Base-by-base conservation (phyloP, 2,329 filamentous ascomycete species). In the Apiospora aurea region DNA sequence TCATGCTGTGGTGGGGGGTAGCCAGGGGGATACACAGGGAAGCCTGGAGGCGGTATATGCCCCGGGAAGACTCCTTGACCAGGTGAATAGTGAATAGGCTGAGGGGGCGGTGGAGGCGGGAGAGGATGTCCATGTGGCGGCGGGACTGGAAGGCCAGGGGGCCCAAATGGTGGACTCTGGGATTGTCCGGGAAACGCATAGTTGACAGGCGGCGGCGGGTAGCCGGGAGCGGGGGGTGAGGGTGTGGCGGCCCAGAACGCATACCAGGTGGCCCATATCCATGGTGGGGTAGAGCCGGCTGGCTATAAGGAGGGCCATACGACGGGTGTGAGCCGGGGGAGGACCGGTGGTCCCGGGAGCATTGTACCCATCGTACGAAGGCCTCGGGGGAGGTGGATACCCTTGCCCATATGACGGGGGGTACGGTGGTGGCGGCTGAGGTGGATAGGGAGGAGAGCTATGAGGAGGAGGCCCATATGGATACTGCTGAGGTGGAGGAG, bases 351-450 rank as follows among this genome's bases (percentile, higher is more conserved):
- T 44, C 57, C 41, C 44, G 13, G 68, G 67, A 21, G 67, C 57
- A 69, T 34, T 34, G 41, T 69, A 47, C 8, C 68, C 24, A 41
- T 69, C 47, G 24, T 57, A 72, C n/a, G 71, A n/a, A 10, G 43
- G 71, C 13, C 26, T 57, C 21, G 70, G 57, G 11, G 53, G 72
- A n/a, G 69, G 66, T 21, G 41, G 69, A 24, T 70, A 70, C 5
- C 41, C 57, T 34, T 66, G 69, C 8, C n/a, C 53, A 38, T 46
- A 66, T 8, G 43, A 53, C 16, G 64, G 92, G 61, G 92, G 92
- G 73, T 70, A 72, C 21, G 64, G 61, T 41, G 70, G 47, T n/a
- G 26, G 49, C 34, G 49, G 49, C 49, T 51, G 49, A 51, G 49
- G 57, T 66, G 57, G 57, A 11, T 66, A 41, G 57, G 57, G 29